A percentile compares a stretch with the other conserved stretches of the same genome.
These are phyloP conservation scores for Populus hybrid DNA, from an alignment of 441 rosid genomes.

Conservation along the genomic window DNA sequence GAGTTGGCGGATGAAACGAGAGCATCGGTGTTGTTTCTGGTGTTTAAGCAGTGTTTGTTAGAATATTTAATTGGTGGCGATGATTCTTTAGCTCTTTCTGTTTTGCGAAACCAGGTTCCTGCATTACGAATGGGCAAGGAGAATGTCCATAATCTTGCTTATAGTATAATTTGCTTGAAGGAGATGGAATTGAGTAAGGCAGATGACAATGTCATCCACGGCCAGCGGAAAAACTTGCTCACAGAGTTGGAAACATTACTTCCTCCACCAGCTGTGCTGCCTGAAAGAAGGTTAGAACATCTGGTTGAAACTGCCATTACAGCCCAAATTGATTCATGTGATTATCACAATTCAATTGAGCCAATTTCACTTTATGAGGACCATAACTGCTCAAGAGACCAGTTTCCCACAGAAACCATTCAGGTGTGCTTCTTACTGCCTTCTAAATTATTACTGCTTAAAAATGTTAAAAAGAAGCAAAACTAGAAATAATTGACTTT, in stretches of 20 bases:
- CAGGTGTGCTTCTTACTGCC: slow-evolving; percentile 53
- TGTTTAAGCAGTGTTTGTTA: slow-evolving; percentile 59
- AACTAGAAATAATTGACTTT: neutral
- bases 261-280: slow-evolving; percentile 54
- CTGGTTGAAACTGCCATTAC: slow-evolving; percentile 62
- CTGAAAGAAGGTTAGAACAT: slow-evolving; percentile 63
- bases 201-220: slow-evolving; percentile 33
- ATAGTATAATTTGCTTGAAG: slow-evolving; percentile 39
- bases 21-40: slow-evolving; percentile 54
- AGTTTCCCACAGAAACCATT: slow-evolving; percentile 69
- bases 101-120: slow-evolving; percentile 58
- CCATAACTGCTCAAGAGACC: slow-evolving; percentile 68
- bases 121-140: slow-evolving; percentile 43
- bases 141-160: slow-evolving; percentile 55
- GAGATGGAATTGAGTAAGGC: slow-evolving; percentile 42
- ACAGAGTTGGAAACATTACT: slow-evolving; percentile 56
- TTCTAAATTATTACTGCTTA: neutral
- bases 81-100: slow-evolving; percentile 48
- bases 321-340: slow-evolving; percentile 62
- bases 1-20: slow-evolving; percentile 44
- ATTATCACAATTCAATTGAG: slow-evolving; percentile 60
- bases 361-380: slow-evolving; percentile 64
- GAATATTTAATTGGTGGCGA: slow-evolving; percentile 62
- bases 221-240: slow-evolving; percentile 46
- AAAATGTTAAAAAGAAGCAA: neutral